Evolutionary conservation across 2,329 filamentous ascomycete species (phyloP), one percentile per base, ranked within the genome.

Genomic region (Talaromyces amestolkiae): DNA sequence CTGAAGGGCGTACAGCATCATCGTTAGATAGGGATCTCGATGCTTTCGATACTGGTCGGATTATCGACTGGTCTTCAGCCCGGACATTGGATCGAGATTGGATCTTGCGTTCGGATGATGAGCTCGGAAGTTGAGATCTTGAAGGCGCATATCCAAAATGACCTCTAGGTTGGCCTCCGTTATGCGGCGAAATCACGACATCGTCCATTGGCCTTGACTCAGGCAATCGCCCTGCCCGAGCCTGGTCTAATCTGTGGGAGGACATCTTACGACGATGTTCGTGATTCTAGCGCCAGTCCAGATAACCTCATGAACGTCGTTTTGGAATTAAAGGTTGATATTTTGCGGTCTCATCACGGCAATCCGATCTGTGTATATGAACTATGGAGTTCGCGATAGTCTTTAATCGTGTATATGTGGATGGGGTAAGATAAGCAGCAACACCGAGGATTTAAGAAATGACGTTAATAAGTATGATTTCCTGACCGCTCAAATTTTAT

Each of bases 211-310:
- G 61, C 58, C 68, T 69, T 64, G 68, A 64, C 68, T 73, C 69
- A 68, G 68, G 72, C 53, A 73, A 65, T 67, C 71, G 71, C 67
- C 72, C 71, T 72, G 71, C 72, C 69, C 72, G 73, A 68, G 70
- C 69, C 56, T 70, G 72, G 68, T 73, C 73, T 69, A 69, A 68
- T 69, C 68, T 76, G 71, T 77, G 71, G 69, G 73, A 76, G 68
- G 74, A 72, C 78, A 80, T 80, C 68, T 69, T 75, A 71, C 63
- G 71, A 75, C 69, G 67, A 66, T 64, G 66, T 64, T 58, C 66
- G 65, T 71, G 67, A 67, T 68, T 68, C 70, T 68, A 69, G 69
- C 66, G 72, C 66, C 70, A 72, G 71, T 71, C 65, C 69, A 70
- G 58, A 68, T 70, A 69, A 73, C 70, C 69, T 47, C 56, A 39